A percentile compares a stretch with the other conserved stretches of the same genome.
phyloP scores from a whole-genome alignment of 805 yeast species.

The Starmerella apis region DNA sequence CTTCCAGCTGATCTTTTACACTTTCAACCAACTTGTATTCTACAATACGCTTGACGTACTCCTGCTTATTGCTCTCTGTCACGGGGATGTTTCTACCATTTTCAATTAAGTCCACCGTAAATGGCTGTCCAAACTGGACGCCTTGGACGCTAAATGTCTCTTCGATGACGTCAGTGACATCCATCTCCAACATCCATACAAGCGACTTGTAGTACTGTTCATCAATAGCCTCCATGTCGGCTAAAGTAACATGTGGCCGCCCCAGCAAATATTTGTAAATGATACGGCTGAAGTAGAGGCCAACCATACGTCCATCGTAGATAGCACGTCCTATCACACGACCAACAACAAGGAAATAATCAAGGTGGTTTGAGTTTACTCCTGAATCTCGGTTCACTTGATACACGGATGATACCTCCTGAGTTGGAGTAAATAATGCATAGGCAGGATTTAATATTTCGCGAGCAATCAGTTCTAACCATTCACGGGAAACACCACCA shows the following conservation, averaged over 20 bases:
- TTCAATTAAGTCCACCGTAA: neutral
- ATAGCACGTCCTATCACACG: slow-evolving; percentile 90
- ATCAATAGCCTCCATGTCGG: slow-evolving; percentile 91
- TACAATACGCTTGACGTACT: slow-evolving; percentile 75
- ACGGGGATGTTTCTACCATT: slow-evolving; percentile 75
- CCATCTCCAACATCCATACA: slow-evolving; percentile 93
- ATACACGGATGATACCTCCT: slow-evolving; percentile 84
- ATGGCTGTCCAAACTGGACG: slow-evolving; percentile 49
- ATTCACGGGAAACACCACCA: slow-evolving; percentile 94
- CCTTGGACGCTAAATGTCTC: slow-evolving; percentile 91
- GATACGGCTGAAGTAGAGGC: slow-evolving; percentile 90
- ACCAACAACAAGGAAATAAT: slow-evolving; percentile 91
- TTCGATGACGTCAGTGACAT: slow-evolving; percentile 87
- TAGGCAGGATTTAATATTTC: slow-evolving; percentile 95
- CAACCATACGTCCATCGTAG: slow-evolving; percentile 71
- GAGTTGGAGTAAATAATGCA: slow-evolving; percentile 82
- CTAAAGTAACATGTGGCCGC: slow-evolving; percentile 58
- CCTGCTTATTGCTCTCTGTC: slow-evolving; percentile 81
- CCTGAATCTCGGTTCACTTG: slow-evolving; percentile 90
- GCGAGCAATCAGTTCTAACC: slow-evolving; percentile 89
- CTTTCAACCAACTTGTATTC: slow-evolving; percentile 77
- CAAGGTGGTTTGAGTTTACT: slow-evolving; percentile 63
- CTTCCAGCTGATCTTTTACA: slow-evolving; percentile 77
- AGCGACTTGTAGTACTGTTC: slow-evolving; percentile 84
- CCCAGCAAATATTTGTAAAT: slow-evolving; percentile 83